A percentile compares a stretch with the other conserved stretches of the same genome.
Conservation (phyloP, 352 stramenopile species). For the Phytophthora melonis region DNA sequence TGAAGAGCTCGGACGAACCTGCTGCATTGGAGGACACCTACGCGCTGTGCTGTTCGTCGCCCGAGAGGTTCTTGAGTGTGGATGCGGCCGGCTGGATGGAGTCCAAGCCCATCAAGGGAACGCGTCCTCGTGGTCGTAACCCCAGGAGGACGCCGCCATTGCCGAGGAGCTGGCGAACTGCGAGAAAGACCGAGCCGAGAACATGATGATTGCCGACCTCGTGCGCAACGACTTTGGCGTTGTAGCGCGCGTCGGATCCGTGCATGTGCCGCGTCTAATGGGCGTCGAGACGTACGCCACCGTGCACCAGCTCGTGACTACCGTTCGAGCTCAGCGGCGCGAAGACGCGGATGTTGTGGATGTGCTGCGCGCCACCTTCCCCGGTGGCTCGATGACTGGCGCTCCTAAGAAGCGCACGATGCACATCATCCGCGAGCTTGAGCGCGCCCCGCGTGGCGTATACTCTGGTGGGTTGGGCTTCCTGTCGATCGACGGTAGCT, state of each 20-base stretch:
- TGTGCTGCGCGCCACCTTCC: conserved; percentile 95
- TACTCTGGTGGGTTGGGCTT: conserved; percentile 98
- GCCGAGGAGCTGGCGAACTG: conserved; percentile 80
- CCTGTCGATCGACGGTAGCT: conserved; percentile 94
- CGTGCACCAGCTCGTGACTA: conserved; percentile 98
- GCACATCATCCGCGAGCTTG: conserved; percentile 95
- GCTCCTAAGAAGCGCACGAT: conserved; percentile 97
- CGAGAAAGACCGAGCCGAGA: conserved; percentile 96
- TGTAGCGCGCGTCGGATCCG: conserved; percentile 92
- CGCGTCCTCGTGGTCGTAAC: conserved; percentile 64
- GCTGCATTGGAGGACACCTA: conserved; percentile 58
- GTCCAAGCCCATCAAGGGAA: conserved; percentile 98
- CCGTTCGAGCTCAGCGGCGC: conserved; percentile 85
- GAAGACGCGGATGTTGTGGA: conserved; percentile 82
- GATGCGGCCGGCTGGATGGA: conserved; percentile 86
- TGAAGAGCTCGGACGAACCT: not conserved
- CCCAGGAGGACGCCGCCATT: conserved; percentile 68
- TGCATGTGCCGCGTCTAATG: conserved; percentile 95
- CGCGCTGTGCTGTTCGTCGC: conserved; percentile 96
- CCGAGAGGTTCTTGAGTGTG: conserved; percentile 95
- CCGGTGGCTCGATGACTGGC: conserved; percentile 98
- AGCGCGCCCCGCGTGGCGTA: conserved; percentile 89
- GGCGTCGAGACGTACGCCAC: conserved; percentile 96
- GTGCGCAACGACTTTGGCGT: conserved; percentile 96
- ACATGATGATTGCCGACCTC: conserved; percentile 99